Evolutionary conservation across 179 eudicot species (phyloP).

Genomic region (Silene coronaria): DNA sequence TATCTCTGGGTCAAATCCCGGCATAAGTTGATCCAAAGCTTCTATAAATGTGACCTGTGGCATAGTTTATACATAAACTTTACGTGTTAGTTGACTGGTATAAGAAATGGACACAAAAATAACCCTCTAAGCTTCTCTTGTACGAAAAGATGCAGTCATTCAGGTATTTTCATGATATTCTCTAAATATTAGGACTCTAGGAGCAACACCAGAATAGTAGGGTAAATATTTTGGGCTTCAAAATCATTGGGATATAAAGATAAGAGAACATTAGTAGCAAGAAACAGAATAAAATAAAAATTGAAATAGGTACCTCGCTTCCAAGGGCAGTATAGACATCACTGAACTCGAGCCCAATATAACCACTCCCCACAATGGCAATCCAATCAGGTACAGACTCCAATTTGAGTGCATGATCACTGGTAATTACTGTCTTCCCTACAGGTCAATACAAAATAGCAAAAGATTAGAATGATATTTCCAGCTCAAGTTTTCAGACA

Average conservation of each 20-base stretch:
- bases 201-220: background rate
- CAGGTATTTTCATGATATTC: background rate
- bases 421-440: constrained; percentile 99
- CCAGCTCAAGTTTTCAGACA: background rate
- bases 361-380: constrained; percentile 98
- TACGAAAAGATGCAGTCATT: background rate
- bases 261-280: background rate
- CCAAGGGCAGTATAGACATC: constrained; percentile 99
- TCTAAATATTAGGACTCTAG: background rate
- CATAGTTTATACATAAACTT: background rate
- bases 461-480: constrained; percentile 10
- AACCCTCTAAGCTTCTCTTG: background rate
- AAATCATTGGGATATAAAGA: background rate
- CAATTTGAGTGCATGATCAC: constrained; percentile 98
- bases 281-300: background rate
- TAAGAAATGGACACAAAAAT: background rate
- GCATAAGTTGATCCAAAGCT: constrained; percentile 99
- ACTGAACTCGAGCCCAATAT: constrained; percentile 98
- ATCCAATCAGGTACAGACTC: constrained; percentile 97
- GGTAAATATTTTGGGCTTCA: background rate
- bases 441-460: constrained; percentile 25
- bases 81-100: background rate
- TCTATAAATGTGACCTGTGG: constrained; percentile 91
- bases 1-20: constrained; percentile 99
- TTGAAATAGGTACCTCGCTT: constrained; percentile 64